Evolutionary conservation across 257 asterid species (phyloP), one percentile per base, ranked within the genome.

Genomic region (Knoxia roxburghii): DNA sequence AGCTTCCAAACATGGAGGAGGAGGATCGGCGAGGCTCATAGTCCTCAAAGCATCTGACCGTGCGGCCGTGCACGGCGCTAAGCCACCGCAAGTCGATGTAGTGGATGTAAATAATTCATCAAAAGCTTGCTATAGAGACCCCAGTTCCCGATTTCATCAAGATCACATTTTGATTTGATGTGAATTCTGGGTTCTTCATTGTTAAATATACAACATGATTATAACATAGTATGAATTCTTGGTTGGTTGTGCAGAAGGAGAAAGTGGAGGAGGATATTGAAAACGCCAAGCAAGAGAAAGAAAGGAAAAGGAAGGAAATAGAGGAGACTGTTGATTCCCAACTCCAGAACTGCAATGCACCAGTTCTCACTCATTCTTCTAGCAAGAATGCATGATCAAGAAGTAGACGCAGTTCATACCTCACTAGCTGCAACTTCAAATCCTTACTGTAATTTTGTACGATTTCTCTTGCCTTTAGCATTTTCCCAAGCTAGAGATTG

Each of bases 61-160:
- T 13, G 63, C 63, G 41, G 63, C 89, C 63, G 93, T 86, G 60
- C 93, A 86, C 35, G 90, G 95, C 37, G 58, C 83, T 39, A 88
- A 82, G 82, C 84, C 77, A 45, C 95, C 90, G 6, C 35, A 69
- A 53, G 81, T 84, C 15, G 83, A 75, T 27, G 32, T 55, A 57
- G 64, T 81, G 26, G 81, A 76, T 24, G 92, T 85, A 30, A 3
- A 9, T 37, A 9, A 37, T n/a, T n/a, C n/a, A n/a, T n/a, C n/a
- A n/a, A n/a, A n/a, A n/a, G n/a, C n/a, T n/a, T n/a, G n/a, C n/a
- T 9, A 37, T 3, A 37, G 41, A 37, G 6, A 37, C 41, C 41
- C 41, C 41, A 3, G 4, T 37, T 37, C 41, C 41, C 41, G 9
- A 37, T 37, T 37, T 37, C 41, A n/a, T n/a, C n/a, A n/a, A n/a